Base-by-base conservation (phyloP, 108 stramenopile species). In the Parmales sp. region DNA sequence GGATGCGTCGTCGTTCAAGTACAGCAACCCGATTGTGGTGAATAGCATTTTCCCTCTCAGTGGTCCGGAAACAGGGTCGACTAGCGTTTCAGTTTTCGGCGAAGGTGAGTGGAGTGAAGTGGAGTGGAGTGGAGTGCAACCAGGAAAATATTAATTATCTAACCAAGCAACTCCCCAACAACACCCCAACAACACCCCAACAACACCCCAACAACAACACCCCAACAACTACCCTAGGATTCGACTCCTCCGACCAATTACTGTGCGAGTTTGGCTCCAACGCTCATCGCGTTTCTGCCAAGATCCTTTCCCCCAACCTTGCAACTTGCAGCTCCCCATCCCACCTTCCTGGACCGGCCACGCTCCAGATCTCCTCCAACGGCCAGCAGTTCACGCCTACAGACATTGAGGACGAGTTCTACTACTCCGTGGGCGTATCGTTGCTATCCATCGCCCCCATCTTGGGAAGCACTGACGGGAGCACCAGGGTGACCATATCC, bases 381-480 rank as follows among this genome's bases (percentile, higher is more conserved):
- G 54, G 54, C 31, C 54, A 60, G 16, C 29, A 60, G 31, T 60
- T 11, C 11, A 13, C 54, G 13, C 54, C 54, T 16, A 34, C n/a
- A 20, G 54, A 60, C 26, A 60, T 60, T 16, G 54, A 60, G 54
- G 54, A 60, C 31, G 54, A 60, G 54, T 60, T 60, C 16, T 34
- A 11, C 31, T 60, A 60, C 54, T 19, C 26, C 54, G 20, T 60
- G 3, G 54, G 54, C 2, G 36, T 60, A 13, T 18, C 13, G 16
- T 34, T 60, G 31, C 54, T 60, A 4, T 60, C 54, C 8, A 34
- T 34, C 11, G 4, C 54, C 16, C 54, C 54, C 2, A 34, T 34
- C 26, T 34, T 34, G 13, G 54, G 54, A 5, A 11, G n/a, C 16
- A 28, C 36, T 20, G 18, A 28, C 11, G 54, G 54, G 5, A 20